phyloP scores from a whole-genome alignment of 768 basidiomycete species.

The Termitomyces sp. region DNA sequence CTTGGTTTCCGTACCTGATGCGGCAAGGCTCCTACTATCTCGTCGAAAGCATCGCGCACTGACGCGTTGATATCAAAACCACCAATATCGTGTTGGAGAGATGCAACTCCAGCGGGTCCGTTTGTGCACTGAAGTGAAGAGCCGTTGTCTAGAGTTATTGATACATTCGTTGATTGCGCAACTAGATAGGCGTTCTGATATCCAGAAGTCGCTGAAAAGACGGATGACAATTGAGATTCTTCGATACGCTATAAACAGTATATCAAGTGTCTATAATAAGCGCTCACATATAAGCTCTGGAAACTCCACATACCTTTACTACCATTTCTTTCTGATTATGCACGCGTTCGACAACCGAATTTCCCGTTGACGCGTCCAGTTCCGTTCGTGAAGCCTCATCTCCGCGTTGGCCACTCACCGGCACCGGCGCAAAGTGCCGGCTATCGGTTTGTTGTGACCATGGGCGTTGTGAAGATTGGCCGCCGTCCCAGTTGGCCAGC shows the following conservation, averaged over 20 bases:
- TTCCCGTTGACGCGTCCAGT: constrained; percentile 9
- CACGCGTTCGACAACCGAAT: neutral
- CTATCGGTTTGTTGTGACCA: neutral
- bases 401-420: neutral
- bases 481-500: constrained; percentile 20
- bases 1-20: neutral
- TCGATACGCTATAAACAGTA: neutral
- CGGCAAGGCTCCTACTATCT: neutral
- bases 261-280: neutral
- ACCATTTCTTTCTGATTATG: neutral
- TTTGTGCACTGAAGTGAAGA: neutral
- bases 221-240: neutral
- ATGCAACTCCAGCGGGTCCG: neutral
- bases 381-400: neutral
- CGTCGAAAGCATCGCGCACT: neutral
- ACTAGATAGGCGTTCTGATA: neutral
- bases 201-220: neutral
- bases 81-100: neutral
- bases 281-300: neutral
- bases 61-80: neutral
- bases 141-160: neutral
- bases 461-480: constrained; percentile 7
- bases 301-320: neutral
- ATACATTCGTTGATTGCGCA: neutral
- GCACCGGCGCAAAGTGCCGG: neutral